These are phyloP conservation scores for Immersiporthe knoxdaviesiana DNA, from an alignment of 2,329 filamentous ascomycete species.

Conservation along the genomic window DNA sequence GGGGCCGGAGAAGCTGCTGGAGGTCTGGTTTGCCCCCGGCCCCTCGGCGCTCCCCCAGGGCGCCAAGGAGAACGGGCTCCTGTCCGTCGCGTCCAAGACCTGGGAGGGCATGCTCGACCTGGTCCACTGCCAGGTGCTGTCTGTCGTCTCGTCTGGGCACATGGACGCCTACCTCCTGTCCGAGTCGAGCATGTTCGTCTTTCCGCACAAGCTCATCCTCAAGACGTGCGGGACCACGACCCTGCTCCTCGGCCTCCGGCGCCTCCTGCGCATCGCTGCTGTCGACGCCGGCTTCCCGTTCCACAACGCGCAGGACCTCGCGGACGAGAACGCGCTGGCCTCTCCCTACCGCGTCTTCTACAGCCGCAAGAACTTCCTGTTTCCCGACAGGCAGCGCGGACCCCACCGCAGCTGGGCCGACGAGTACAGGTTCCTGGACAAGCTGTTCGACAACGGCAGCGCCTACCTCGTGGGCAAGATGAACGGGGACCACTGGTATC, in stretches of 20 bases:
- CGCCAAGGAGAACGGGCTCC: constrained; percentile 76
- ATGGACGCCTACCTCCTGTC: constrained; percentile 96
- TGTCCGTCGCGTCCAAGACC: constrained; percentile 78
- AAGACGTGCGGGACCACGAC: constrained; percentile 99
- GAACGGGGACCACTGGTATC: constrained; percentile 99
- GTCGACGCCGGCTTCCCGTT: constrained; percentile 87
- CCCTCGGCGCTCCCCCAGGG: constrained; percentile 71
- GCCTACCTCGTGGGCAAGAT: constrained; percentile 99
- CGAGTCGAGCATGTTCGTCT: constrained; percentile 99
- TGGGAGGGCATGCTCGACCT: constrained; percentile 98
- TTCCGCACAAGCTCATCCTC: constrained; percentile 98
- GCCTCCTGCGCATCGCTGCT: constrained; percentile 90
- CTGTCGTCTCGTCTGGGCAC: constrained; percentile 88
- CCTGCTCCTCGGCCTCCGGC: constrained; percentile 83
- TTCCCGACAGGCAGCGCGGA: constrained; percentile 89
- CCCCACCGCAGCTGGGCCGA: constrained; percentile 98
- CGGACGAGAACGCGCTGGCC: constrained; percentile 74
- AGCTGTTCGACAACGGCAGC: constrained; percentile 87
- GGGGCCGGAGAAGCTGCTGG: constrained; percentile 95
- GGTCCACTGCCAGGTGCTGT: constrained; percentile 98
- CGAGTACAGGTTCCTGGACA: constrained; percentile 90
- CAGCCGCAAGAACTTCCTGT: constrained; percentile 97
- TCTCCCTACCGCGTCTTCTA: constrained; percentile 97
- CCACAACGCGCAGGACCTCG: constrained; percentile 66
- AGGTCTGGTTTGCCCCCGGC: constrained; percentile 95